Conservation (phyloP, 1,139 yeast genomes). For the Yamadazyma jaroonii region DNA sequence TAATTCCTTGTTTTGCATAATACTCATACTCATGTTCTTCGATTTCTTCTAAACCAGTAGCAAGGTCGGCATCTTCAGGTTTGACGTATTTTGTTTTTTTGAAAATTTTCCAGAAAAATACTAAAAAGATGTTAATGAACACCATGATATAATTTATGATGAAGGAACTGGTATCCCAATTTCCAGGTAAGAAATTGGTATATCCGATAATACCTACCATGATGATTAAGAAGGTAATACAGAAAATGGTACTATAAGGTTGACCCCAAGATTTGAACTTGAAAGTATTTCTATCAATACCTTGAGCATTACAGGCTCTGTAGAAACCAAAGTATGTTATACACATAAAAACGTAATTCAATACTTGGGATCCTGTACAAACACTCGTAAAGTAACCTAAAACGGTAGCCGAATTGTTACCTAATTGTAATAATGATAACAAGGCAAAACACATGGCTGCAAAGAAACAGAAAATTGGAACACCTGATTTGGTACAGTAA, state of each 20-base stretch:
- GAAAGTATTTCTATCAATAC: constrained; percentile 64
- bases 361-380: constrained; percentile 74
- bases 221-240: constrained; percentile 26
- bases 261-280: constrained; percentile 75
- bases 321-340: constrained; percentile 58
- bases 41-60: constrained; percentile 32
- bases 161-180: constrained; percentile 30
- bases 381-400: constrained; percentile 71
- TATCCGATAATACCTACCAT: constrained; percentile 39
- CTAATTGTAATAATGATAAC: constrained; percentile 52
- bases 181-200: constrained; percentile 32
- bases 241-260: constrained; percentile 64
- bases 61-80: constrained; percentile 30
- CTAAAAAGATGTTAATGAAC: constrained; percentile 24
- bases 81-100: constrained; percentile 22
- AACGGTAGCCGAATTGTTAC: constrained; percentile 57
- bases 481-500: constrained; percentile 24
- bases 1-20: constrained; percentile 4
- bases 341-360: constrained; percentile 65
- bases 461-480: constrained; percentile 48
- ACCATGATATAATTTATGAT: constrained; percentile 38
- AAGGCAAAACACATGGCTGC: constrained; percentile 57
- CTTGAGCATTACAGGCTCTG: constrained; percentile 55
- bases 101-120: constrained; percentile 25
- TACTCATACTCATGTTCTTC: constrained; percentile 37